Evolutionary conservation across 2,329 filamentous ascomycete genomes (phyloP).

Genomic region (Colletotrichum plurivorum): DNA sequence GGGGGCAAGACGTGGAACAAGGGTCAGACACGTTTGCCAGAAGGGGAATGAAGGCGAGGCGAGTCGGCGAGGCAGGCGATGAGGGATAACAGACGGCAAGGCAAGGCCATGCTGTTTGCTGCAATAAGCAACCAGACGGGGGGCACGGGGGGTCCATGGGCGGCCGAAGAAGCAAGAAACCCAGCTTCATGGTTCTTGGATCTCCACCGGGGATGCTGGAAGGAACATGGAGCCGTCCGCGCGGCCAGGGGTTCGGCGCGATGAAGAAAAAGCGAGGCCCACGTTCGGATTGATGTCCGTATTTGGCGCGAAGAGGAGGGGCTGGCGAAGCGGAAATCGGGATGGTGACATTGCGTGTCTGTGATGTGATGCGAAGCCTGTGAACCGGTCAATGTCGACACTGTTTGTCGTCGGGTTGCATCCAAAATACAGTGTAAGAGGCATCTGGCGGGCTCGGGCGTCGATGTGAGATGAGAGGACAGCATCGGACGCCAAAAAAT

Average conservation of each 20-base stretch:
- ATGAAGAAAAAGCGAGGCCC: slow-evolving; percentile 29
- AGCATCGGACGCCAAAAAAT: slow-evolving; percentile 11
- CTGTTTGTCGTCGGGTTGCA: slow-evolving; percentile 5
- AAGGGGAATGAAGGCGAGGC: slow-evolving; percentile 2
- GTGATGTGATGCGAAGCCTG: not conserved
- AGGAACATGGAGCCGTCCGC: not conserved
- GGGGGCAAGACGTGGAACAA: slow-evolving; percentile 27
- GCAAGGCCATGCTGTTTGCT: slow-evolving; percentile 4
- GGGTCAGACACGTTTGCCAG: slow-evolving; percentile 26
- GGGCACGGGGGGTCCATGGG: not conserved
- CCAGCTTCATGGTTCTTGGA: slow-evolving; percentile 36
- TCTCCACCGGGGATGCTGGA: slow-evolving; percentile 13
- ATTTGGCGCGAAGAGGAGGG: not conserved
- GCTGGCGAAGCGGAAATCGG: no score
- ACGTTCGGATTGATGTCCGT: slow-evolving; percentile 6
- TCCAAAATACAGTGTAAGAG: not conserved
- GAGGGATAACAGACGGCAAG: slow-evolving; percentile 27
- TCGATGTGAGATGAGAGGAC: slow-evolving; percentile 20
- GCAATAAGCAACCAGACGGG: slow-evolving; percentile 31
- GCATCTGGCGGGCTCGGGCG: slow-evolving; percentile 1
- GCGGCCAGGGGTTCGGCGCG: slow-evolving; percentile 15
- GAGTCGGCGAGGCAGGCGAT: slow-evolving; percentile 1
- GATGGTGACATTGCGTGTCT: not conserved
- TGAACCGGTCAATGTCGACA: slow-evolving; percentile 13
- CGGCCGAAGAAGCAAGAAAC: slow-evolving; percentile 33